Evolutionary conservation across 768 basidiomycete species (phyloP).

Genomic region (Russula lepida): DNA sequence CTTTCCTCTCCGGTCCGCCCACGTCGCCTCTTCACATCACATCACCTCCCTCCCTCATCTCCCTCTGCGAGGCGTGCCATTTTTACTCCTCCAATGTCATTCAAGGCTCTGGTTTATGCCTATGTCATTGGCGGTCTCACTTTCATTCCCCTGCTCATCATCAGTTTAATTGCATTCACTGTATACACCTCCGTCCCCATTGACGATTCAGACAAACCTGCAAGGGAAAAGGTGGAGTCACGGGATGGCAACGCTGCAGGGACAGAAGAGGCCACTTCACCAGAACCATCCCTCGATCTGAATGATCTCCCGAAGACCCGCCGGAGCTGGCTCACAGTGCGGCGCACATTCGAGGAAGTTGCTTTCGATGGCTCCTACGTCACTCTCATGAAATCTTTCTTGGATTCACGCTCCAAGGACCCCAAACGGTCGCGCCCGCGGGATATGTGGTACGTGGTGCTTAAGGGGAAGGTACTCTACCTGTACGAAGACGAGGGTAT

Average conservation of each 20-base stretch:
- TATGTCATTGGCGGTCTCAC: slow-evolving; percentile 89
- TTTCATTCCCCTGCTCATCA: slow-evolving; percentile 71
- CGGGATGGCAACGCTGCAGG: slow-evolving; percentile 21
- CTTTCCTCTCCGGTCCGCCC: not conserved
- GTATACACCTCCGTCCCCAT: slow-evolving; percentile 85
- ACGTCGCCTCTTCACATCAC: not conserved
- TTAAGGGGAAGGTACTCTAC: slow-evolving; percentile 88
- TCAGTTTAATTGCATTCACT: slow-evolving; percentile 48
- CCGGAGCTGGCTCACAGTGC: slow-evolving; percentile 78
- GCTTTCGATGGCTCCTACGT: slow-evolving; percentile 62
- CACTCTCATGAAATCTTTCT: slow-evolving; percentile 67
- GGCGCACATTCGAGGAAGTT: slow-evolving; percentile 67
- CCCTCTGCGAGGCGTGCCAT: not conserved
- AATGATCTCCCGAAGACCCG: slow-evolving; percentile 58
- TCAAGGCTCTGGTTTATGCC: slow-evolving; percentile 67
- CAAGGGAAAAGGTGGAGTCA: slow-evolving; percentile 25
- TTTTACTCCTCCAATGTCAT: slow-evolving; percentile 40
- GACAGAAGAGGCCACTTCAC: slow-evolving; percentile 26
- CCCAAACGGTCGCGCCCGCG: slow-evolving; percentile 77
- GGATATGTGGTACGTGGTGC: slow-evolving; percentile 86
- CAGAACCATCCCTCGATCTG: slow-evolving; percentile 25
- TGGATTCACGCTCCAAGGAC: slow-evolving; percentile 78
- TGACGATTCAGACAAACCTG: slow-evolving; percentile 42
- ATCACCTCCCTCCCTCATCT: not conserved
- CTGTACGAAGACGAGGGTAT: slow-evolving; percentile 90